Evolutionary conservation across 208 protist species (phyloP).

Genomic region (Leptomonas pyrrhocoris): DNA sequence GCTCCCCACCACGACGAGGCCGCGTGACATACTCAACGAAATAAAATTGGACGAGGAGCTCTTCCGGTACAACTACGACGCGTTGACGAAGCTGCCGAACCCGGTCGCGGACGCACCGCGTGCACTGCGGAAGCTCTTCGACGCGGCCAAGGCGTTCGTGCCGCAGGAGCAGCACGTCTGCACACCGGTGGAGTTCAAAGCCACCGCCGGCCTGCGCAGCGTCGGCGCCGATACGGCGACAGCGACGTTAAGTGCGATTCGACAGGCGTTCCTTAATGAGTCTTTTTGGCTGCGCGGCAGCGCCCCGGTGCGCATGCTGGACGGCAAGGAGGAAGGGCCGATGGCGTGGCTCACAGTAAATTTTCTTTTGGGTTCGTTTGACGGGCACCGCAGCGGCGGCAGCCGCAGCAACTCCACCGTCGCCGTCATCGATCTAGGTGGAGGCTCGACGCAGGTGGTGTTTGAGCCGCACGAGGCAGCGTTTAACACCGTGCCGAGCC

Average conservation of each 20-base stretch:
- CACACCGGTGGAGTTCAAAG: constrained; percentile 71
- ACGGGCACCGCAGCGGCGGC: too few relatives aligned
- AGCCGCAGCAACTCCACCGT: constrained; percentile 26
- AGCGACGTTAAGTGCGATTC: constrained; percentile 43
- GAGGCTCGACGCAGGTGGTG: constrained; percentile 83
- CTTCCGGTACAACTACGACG: constrained; percentile 53
- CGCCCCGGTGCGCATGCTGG: constrained; percentile 71
- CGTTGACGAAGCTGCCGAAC: constrained; percentile 41
- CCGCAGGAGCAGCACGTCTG: constrained; percentile 44
- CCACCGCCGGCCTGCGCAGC: constrained; percentile 73
- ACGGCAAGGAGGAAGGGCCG: constrained; percentile 79
- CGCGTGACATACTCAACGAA: constrained; percentile 13
- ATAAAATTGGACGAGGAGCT: constrained; percentile 57
- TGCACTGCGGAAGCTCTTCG: constrained; percentile 43
- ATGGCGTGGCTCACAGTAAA: constrained; percentile 89
- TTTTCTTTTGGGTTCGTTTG: constrained; percentile 60
- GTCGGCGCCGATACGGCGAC: constrained; percentile 38
- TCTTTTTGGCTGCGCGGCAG: constrained; percentile 56
- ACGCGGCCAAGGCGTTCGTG: constrained; percentile 39
- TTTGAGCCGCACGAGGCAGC: constrained; percentile 44
- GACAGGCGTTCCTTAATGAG: constrained; percentile 24
- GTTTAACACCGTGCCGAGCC: constrained; percentile 8
- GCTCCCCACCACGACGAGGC: neutral
- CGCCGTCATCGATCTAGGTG: constrained; percentile 81
- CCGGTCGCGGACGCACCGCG: constrained; percentile 33